Conservation (phyloP, 208 protist genomes). For the Crithidia sp. region DNA sequence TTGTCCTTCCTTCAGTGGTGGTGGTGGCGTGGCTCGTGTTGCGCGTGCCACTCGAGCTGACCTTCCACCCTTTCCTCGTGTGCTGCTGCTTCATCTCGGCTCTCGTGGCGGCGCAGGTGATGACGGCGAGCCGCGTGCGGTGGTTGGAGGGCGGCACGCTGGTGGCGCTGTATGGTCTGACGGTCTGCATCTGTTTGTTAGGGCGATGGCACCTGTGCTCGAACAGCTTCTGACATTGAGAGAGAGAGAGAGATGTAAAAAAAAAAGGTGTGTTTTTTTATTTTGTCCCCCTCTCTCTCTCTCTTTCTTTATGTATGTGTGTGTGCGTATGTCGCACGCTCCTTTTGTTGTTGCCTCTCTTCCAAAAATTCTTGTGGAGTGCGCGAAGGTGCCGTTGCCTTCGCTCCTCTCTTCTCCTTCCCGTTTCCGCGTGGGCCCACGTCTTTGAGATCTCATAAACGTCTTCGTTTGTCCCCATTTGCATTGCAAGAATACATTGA, state of each 20-base stretch:
- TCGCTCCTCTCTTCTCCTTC: too few relatives aligned
- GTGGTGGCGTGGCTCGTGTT: conserved; percentile 21
- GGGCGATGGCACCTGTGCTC: conserved; percentile 49
- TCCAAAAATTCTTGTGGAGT: too few relatives aligned
- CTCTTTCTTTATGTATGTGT: conserved; percentile 8
- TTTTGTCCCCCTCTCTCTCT: conserved; percentile 3
- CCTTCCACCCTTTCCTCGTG: conserved; percentile 69
- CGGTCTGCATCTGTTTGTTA: conserved; percentile 44
- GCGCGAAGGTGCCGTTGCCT: too few relatives aligned
- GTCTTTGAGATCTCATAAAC: too few relatives aligned
- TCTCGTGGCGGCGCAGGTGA: conserved; percentile 56
- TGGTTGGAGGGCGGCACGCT: conserved; percentile 77
- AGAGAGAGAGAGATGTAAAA: neutral
- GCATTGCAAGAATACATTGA: too few relatives aligned
- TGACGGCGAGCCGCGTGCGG: conserved; percentile 51
- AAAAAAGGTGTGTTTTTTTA: conserved; percentile 6
- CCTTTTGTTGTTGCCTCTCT: neutral
- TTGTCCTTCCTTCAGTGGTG: conserved; percentile 71
- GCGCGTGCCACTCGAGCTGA: conserved; percentile 53
- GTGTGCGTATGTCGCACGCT: neutral
- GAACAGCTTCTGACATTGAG: neutral
- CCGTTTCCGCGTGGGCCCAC: too few relatives aligned
- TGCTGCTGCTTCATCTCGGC: conserved; percentile 63
- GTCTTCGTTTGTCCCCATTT: too few relatives aligned
- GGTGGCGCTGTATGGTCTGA: conserved; percentile 58